Evolutionary conservation across 768 basidiomycete genomes (phyloP).

Genomic region (Podaxis pistillaris): DNA sequence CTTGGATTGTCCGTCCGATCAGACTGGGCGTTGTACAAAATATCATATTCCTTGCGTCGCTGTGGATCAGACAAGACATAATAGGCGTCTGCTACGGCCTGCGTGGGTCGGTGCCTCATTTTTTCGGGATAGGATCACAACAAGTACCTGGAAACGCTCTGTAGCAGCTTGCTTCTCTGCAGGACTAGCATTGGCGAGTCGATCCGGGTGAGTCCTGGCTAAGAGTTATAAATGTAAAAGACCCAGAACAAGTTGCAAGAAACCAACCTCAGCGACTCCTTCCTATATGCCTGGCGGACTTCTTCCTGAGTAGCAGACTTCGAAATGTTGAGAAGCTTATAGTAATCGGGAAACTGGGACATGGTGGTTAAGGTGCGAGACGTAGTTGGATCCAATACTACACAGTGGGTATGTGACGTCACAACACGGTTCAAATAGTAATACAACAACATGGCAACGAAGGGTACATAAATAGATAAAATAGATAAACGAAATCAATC

Average conservation of each 20-base stretch:
- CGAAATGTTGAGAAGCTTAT: constrained; percentile 56
- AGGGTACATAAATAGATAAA: neutral
- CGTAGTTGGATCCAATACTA: neutral
- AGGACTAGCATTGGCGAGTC: constrained; percentile 66
- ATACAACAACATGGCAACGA: neutral
- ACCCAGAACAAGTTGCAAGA: neutral
- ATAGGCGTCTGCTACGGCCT: constrained; percentile 93
- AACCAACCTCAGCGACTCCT: constrained; percentile 68
- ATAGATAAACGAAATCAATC: neutral
- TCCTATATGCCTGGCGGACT: constrained; percentile 75
- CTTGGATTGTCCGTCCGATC: constrained; percentile 62
- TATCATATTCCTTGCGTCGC: constrained; percentile 72
- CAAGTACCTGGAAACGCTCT: constrained; percentile 76
- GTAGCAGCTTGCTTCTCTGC: constrained; percentile 75
- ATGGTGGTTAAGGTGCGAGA: constrained; percentile 35
- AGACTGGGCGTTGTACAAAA: constrained; percentile 54
- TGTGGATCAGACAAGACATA: constrained; percentile 84
- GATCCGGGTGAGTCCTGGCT: constrained; percentile 83
- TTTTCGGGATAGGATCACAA: neutral
- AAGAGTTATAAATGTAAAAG: constrained; percentile 19
- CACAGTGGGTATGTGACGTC: constrained; percentile 24
- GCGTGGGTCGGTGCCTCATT: constrained; percentile 10
- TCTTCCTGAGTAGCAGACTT: constrained; percentile 66
- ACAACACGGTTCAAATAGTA: constrained; percentile 6
- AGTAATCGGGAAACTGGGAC: constrained; percentile 82